A percentile compares a stretch with the other conserved stretches of the same genome.
Conservation (phyloP, 257 asterid genomes). For the Cruciata laevipes region DNA sequence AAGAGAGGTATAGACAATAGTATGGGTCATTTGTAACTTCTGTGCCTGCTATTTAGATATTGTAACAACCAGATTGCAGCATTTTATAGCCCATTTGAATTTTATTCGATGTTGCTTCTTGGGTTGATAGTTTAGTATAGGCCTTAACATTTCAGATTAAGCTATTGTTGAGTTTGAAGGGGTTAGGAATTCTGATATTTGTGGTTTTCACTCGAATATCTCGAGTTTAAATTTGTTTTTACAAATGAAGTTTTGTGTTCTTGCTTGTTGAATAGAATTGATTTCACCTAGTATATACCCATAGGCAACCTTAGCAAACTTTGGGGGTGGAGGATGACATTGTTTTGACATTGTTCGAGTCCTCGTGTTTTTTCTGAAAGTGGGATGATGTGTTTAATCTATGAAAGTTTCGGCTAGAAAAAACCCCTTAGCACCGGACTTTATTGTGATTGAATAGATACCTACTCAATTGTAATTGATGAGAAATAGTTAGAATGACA, state of each 20-base stretch:
- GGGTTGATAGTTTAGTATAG: conserved; percentile 4
- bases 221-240: neutral
- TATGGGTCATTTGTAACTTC: neutral
- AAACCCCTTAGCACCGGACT: neutral
- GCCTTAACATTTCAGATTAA: neutral
- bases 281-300: no score
- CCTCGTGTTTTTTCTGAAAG: no score
- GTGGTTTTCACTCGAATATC: neutral
- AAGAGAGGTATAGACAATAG: conserved; percentile 16
- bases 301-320: neutral
- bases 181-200: neutral
- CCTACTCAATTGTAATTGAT: neutral
- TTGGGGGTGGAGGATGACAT: no score
- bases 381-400: no score
- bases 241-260: no score
- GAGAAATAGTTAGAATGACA: neutral
- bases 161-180: neutral
- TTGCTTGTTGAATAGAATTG: no score
- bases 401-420: no score
- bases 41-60: neutral
- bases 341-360: no score
- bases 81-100: neutral
- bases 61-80: neutral
- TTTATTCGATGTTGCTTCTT: conserved; percentile 1
- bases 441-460: neutral